Evolutionary conservation across 345 rosid genomes (phyloP).

Genomic region (Salix koriyanagi): DNA sequence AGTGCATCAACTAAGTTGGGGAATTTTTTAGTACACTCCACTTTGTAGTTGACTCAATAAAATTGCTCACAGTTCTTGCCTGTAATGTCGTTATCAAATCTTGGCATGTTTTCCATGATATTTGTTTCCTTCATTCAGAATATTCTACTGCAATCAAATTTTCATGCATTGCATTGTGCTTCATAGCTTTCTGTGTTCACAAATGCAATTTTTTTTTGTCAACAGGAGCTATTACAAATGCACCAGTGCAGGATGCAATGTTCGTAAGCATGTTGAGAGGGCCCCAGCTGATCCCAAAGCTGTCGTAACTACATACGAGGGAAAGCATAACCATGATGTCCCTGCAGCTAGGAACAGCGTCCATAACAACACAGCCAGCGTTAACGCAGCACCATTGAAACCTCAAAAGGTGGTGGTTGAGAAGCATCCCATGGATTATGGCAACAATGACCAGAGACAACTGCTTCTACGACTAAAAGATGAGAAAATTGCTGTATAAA

Average conservation of each 20-base stretch:
- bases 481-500: constrained; percentile 55
- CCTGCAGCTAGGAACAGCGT: constrained; percentile 72
- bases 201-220: constrained; percentile 6
- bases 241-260: constrained; percentile 77
- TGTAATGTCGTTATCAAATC: neutral
- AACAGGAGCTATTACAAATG: constrained; percentile 92
- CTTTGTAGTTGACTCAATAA: neutral
- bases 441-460: constrained; percentile 50
- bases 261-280: constrained; percentile 93
- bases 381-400: constrained; percentile 19
- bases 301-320: constrained; percentile 91
- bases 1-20: neutral
- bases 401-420: constrained; percentile 25
- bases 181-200: neutral
- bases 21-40: neutral
- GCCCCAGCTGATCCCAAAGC: constrained; percentile 85
- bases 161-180: neutral
- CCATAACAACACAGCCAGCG: constrained; percentile 32
- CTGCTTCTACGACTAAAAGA: constrained; percentile 65
- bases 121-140: neutral
- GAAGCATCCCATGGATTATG: constrained; percentile 40
- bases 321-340: constrained; percentile 83
- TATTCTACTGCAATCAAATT: neutral
- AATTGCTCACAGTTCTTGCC: neutral
- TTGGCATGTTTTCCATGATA: neutral